A percentile compares a stretch with the other conserved stretches of the same genome.
Evolutionary conservation across 345 rosid species (phyloP).

Genomic region (Arabidopsis arenosa): DNA sequence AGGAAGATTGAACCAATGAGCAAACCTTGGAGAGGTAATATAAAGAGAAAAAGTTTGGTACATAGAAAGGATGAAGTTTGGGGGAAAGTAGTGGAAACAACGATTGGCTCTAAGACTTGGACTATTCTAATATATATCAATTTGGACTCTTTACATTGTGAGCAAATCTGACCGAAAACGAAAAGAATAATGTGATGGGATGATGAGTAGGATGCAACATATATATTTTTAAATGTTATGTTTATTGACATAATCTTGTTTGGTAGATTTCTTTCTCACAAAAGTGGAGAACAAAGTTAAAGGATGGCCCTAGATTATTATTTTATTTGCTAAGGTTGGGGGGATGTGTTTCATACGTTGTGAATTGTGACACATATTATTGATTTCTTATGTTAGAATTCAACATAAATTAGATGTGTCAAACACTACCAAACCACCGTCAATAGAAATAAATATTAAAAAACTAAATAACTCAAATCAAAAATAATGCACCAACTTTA

Average conservation of each 20-base stretch:
- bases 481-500: no score
- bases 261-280: conserved; percentile 39
- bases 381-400: not conserved
- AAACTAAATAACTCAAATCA: no score
- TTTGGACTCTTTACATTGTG: conserved; percentile 26
- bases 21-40: conserved; percentile 18
- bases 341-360: conserved; percentile 14
- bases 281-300: conserved; percentile 31
- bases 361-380: not conserved
- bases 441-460: no score
- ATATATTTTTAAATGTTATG: not conserved
- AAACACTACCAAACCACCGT: no score
- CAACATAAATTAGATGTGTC: not conserved
- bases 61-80: conserved; percentile 15
- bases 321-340: conserved; percentile 18
- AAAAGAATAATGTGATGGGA: conserved; percentile 40
- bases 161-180: conserved; percentile 31
- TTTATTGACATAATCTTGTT: conserved; percentile 27
- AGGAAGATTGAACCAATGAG: conserved; percentile 13
- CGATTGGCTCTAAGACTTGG: conserved; percentile 39
- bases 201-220: conserved; percentile 39
- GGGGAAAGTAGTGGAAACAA: conserved; percentile 41
- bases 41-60: conserved; percentile 22
- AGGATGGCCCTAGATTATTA: conserved; percentile 29
- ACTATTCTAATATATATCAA: conserved; percentile 35